Evolutionary conservation across 257 asterid species (phyloP), one percentile per base, ranked within the genome.

Genomic region (Rubia yunnanensis): DNA sequence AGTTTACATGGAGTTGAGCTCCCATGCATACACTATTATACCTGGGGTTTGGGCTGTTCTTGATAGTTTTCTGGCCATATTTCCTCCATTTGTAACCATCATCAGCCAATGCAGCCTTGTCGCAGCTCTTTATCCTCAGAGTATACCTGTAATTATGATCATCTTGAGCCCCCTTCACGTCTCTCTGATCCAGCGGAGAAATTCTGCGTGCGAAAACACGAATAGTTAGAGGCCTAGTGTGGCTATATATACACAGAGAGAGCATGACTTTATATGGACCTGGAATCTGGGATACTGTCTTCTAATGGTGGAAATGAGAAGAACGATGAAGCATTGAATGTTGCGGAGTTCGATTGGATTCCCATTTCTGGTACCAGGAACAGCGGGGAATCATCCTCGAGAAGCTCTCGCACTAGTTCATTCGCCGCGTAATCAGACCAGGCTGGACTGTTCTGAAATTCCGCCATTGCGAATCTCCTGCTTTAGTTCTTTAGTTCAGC

Each of bases 71-170:
- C 73, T 92, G 99, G 53, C 99, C 99, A 76, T 92, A 92, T 74
- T 92, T 92, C 74, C 99, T 83, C 98, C 97, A 92, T 66, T 89
- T 92, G 55, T 89, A 89, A 34, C 98, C 97, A 74, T 92, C 99
- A 77, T 87, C 97, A 34, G 91, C 87, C 85, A 86, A 76, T 49
- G 55, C 88, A 76, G 58, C 83, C 74, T 63, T 84, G 63, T 83
- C 95, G 70, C 87, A 78, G 38, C 80, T 83, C 86, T 86, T 90
- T 66, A 92, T 82, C 69, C 87, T 87, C 79, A 92, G 56, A 56
- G 79, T 87, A 52, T 83, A 92, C 78, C 72, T 65, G 20, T 65
- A 72, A 24, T 81, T 88, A 48, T 44, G 52, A 44, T 65, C 64
- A 10, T 78, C 74, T 6, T 77, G 78, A 69, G 50, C 56, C 66